Percentiles rank a stretch among this genome's conserved stretches.
Conservation (phyloP, 495 filamentous ascomycete genomes). For the Aspergillus olivimuriae region DNA sequence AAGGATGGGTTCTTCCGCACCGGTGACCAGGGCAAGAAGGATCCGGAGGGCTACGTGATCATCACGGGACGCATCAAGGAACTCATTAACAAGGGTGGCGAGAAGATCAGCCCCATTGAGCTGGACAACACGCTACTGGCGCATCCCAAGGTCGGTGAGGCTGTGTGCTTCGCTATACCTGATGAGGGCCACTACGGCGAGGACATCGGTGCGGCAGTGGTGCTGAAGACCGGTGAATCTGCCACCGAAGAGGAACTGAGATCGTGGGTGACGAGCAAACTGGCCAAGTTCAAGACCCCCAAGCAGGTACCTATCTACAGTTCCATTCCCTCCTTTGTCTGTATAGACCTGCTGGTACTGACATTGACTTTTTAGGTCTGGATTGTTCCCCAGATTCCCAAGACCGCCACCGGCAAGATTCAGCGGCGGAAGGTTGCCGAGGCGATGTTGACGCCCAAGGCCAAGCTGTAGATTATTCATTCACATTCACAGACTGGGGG, state of each 20-base stretch:
- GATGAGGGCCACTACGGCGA: conserved; percentile 58
- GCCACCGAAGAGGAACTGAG: conserved; percentile 53
- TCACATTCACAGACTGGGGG: neutral
- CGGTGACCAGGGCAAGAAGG: conserved; percentile 73
- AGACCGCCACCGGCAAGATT: conserved; percentile 86
- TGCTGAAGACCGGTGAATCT: conserved; percentile 55
- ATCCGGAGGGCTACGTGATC: conserved; percentile 65
- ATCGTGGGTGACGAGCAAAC: conserved; percentile 55
- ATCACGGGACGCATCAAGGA: conserved; percentile 82
- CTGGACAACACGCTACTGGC: conserved; percentile 69
- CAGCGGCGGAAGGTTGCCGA: conserved; percentile 76
- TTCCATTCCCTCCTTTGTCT: neutral
- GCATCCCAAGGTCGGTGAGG: conserved; percentile 65
- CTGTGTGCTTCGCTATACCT: conserved; percentile 69
- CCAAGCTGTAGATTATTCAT: conserved; percentile 26
- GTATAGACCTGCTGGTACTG: neutral
- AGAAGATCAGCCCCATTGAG: conserved; percentile 81
- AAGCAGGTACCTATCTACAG: conserved; percentile 72
- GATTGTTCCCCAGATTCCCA: conserved; percentile 75
- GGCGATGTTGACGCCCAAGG: conserved; percentile 56
- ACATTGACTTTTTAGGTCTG: conserved; percentile 46
- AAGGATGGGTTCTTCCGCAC: conserved; percentile 71
- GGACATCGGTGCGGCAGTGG: conserved; percentile 71
- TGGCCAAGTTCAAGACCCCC: conserved; percentile 81
- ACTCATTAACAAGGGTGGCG: conserved; percentile 76